Conservation (phyloP, 1,284 basidiomycete genomes). For the Fereydounia khargensis region DNA sequence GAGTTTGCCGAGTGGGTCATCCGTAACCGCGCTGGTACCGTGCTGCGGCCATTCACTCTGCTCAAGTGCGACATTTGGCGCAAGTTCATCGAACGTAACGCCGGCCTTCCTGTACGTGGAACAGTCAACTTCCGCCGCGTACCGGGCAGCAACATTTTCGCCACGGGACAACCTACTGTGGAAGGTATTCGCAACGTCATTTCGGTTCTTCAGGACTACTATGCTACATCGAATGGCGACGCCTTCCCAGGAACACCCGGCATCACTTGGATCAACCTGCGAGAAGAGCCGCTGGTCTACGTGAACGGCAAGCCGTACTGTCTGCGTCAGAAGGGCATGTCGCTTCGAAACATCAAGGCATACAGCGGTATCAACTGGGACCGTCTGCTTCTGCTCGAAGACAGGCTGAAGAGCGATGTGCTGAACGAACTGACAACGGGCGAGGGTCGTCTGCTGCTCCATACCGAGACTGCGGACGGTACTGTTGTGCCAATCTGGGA, state of each 20-base stretch:
- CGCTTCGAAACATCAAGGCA: constrained; percentile 50
- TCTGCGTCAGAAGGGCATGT: constrained; percentile 57
- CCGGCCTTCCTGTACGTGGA: constrained; percentile 66
- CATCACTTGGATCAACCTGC: constrained; percentile 86
- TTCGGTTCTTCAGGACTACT: constrained; percentile 53
- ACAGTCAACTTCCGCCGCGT: constrained; percentile 93
- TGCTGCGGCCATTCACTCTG: constrained; percentile 49
- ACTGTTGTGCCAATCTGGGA: constrained; percentile 94
- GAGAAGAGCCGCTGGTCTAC: constrained; percentile 86
- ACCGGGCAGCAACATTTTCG: constrained; percentile 70
- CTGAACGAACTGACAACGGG: constrained; percentile 77
- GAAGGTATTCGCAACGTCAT: constrained; percentile 86
- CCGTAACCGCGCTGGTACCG: constrained; percentile 51
- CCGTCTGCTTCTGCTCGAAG: constrained; percentile 64
- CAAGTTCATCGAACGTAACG: constrained; percentile 40
- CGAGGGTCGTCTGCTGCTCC: constrained; percentile 81
- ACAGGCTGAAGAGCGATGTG: constrained; percentile 86
- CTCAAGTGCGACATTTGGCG: constrained; percentile 57
- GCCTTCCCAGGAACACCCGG: constrained; percentile 11
- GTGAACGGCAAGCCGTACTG: constrained; percentile 72
- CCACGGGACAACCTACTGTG: constrained; percentile 78
- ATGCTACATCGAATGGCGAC: constrained; percentile 6
- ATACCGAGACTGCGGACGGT: constrained; percentile 84
- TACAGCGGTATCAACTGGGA: constrained; percentile 54
- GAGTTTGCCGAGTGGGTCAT: constrained; percentile 57